A percentile compares a stretch with the other conserved stretches of the same genome.
phyloP scores from a whole-genome alignment of 768 basidiomycete genomes.

The Boletales sp. region DNA sequence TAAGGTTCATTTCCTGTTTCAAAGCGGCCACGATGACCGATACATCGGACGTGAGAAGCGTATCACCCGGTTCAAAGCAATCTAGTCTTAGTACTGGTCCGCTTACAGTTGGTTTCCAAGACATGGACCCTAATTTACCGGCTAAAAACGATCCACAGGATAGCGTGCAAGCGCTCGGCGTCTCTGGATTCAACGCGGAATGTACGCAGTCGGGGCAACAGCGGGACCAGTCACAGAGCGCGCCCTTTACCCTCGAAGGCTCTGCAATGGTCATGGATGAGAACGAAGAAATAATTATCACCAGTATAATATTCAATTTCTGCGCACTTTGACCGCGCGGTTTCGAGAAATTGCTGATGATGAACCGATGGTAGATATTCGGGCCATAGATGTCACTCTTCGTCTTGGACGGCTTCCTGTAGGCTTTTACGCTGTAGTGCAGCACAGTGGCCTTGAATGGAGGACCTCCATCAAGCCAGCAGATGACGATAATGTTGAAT shows the following conservation, averaged over 20 bases:
- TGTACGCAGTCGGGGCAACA: neutral
- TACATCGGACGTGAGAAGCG: no score
- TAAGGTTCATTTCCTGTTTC: no score
- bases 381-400: neutral
- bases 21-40: no score
- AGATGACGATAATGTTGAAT: neutral
- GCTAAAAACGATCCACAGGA: neutral
- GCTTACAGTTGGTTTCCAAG: neutral
- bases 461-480: neutral
- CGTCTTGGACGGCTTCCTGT: constrained; percentile 1
- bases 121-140: no score
- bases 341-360: neutral
- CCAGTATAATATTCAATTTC: neutral
- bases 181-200: neutral
- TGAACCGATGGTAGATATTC: neutral
- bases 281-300: neutral
- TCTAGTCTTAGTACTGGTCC: neutral
- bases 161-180: neutral
- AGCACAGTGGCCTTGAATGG: constrained; percentile 1
- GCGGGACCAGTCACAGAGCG: neutral
- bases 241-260: no score
- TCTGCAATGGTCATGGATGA: neutral
- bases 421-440: constrained; percentile 1
- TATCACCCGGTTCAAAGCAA: no score
- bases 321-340: neutral